These are phyloP conservation scores for Drosera capensis DNA, from an alignment of 148 eudicot genomes.

Conservation along the genomic window DNA sequence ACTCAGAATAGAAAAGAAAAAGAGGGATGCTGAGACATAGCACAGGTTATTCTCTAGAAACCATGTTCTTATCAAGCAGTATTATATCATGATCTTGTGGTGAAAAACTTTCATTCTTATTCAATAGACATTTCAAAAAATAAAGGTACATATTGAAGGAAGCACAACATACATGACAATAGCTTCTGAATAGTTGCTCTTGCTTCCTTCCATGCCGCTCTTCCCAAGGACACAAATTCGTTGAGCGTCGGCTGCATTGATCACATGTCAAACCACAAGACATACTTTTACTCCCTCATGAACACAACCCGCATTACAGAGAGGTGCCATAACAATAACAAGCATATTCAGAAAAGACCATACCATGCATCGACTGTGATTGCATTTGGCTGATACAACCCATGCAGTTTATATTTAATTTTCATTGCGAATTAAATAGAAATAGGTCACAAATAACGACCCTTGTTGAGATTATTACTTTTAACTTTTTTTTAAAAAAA, in stretches of 20 bases:
- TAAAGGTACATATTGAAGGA: background rate
- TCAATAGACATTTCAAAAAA: background rate
- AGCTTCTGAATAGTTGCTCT: slow-evolving; percentile 74
- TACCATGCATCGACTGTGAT: too few relatives aligned
- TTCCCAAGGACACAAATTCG: slow-evolving; percentile 60
- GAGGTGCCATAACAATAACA: too few relatives aligned
- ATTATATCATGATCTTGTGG: background rate
- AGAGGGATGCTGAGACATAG: background rate
- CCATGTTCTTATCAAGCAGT: background rate
- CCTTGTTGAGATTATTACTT: too few relatives aligned
- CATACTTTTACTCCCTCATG: too few relatives aligned
- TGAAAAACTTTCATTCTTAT: background rate
- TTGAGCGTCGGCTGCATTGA: slow-evolving; percentile 63
- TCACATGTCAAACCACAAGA: too few relatives aligned
- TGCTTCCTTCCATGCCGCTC: slow-evolving; percentile 97
- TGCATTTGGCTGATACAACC: too few relatives aligned
- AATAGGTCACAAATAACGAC: too few relatives aligned
- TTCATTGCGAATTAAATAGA: too few relatives aligned
- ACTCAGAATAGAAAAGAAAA: background rate
- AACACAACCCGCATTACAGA: too few relatives aligned
- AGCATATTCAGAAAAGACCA: too few relatives aligned
- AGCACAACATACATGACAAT: slow-evolving; percentile 46
- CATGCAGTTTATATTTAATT: too few relatives aligned
- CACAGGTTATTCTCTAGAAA: background rate
- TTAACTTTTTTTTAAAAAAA: too few relatives aligned